Base-by-base conservation (phyloP, 164 flowering plant genomes). In the Stephania yunnanensis region DNA sequence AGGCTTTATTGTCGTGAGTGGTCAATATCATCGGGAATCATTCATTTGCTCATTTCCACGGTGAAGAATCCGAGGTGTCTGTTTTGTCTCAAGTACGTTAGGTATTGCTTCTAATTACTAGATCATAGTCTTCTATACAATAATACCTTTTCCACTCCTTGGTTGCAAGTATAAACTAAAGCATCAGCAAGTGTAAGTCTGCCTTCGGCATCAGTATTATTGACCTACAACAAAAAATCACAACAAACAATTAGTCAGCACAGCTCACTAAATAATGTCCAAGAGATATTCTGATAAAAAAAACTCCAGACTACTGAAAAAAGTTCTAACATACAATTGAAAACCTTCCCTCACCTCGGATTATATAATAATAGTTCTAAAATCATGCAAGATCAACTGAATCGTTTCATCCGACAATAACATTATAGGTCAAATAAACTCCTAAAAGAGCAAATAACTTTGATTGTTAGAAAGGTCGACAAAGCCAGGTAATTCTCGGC, bases 151-250 rank as follows among this genome's bases (percentile, higher is more conserved):
- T 92, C 95, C 69, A 87, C 97, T 72, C 98, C 98, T 85, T 90
- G 98, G 81, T 90, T 93, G 82, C 98, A 95, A 73, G 97, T 87
- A 85, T 95, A 95, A 22, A 95, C 89, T 85, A 95, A 83, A 82
- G 98, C 98, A 90, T 95, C 98, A 20, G 98, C 98, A 73, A 95
- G 97, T 68, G 98, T 92, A 73, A 95, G 95, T 76, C 98, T 87
- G 65, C 98, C 98, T 84, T 95, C 98, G 31, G 98, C 98, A 87
- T 95, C 98, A 29, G 98, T 92, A 80, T 95, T 92, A 78, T 91
- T 95, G 67, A 95, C 97, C 97, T 94, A 83, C 80, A 31, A 50
- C 25, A 50, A n/a, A 63, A 7, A 71, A 64, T 42, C 53, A 50
- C 67, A 17, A 70, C n/a, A 69, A 52, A 69, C 31, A 48, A 17